phyloP scores from a whole-genome alignment of 2,329 filamentous ascomycete genomes.

The Cordyceps cicadae region DNA sequence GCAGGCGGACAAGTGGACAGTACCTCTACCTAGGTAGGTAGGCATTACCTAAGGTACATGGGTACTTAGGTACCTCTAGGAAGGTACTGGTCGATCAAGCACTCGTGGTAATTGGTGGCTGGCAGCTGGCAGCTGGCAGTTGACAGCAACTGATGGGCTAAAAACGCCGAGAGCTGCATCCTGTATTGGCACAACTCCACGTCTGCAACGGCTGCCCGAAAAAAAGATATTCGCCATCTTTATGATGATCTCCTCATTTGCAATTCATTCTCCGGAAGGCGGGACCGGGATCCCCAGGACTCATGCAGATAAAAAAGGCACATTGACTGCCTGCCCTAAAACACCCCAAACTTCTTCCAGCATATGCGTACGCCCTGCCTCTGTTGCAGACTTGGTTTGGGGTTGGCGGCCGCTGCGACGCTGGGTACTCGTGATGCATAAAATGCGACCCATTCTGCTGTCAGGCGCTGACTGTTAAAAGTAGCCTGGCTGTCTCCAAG shows the following conservation, averaged over 20 bases:
- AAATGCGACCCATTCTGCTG: constrained; percentile 4
- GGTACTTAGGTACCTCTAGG: no score
- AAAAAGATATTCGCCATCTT: no score
- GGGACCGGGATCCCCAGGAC: no score
- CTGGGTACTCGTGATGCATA: background rate
- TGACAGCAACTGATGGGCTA: background rate
- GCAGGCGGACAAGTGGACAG: background rate
- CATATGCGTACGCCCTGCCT: background rate
- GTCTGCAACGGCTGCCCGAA: no score
- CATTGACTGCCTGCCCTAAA: background rate
- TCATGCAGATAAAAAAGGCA: no score
- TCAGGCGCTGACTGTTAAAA: background rate
- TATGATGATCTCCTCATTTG: no score
- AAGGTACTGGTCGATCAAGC: no score
- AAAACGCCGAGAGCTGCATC: background rate
- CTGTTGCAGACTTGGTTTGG: constrained; percentile 5
- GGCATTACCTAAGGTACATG: no score
- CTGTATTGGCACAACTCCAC: background rate
- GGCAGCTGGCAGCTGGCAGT: background rate
- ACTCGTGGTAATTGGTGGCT: background rate
- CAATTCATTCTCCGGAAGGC: no score
- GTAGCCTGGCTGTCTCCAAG: background rate
- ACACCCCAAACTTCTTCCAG: background rate
- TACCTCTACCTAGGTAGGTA: no score
- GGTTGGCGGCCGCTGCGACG: background rate